Evolutionary conservation across 192 early-diverging fungal species (phyloP).

Genomic region (Chytriomyces sp.): DNA sequence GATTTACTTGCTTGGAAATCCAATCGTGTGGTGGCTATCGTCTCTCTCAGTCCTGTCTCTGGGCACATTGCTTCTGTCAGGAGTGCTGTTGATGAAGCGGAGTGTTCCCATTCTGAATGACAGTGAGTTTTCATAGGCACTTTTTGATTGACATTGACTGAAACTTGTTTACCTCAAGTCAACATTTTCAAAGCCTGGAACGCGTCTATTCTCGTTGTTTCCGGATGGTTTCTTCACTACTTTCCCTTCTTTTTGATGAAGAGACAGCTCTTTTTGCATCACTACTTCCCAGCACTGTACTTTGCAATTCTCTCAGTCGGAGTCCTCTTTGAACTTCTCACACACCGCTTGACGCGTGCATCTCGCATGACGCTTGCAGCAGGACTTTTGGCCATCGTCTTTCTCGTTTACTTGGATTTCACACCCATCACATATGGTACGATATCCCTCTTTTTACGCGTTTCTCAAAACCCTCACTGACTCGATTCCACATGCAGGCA

Average conservation of each 20-base stretch:
- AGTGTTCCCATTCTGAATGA: slow-evolving; percentile 28
- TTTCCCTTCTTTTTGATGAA: slow-evolving; percentile 88
- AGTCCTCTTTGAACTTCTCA: slow-evolving; percentile 74
- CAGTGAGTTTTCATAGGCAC: not conserved
- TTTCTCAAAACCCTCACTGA: not conserved
- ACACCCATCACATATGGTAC: slow-evolving; percentile 87
- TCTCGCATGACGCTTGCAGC: slow-evolving; percentile 52
- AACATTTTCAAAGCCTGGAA: slow-evolving; percentile 26
- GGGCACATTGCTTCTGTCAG: slow-evolving; percentile 26
- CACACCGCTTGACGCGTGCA: slow-evolving; percentile 64
- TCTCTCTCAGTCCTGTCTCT: slow-evolving; percentile 36
- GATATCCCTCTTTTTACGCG: not conserved
- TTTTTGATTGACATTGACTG: not conserved
- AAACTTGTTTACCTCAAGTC: slow-evolving; percentile 1
- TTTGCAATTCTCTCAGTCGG: slow-evolving; percentile 79
- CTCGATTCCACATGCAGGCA: not conserved
- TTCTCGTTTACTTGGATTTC: slow-evolving; percentile 70
- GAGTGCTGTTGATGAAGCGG: slow-evolving; percentile 44
- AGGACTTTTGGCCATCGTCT: slow-evolving; percentile 58
- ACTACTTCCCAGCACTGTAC: slow-evolving; percentile 94
- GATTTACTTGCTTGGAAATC: slow-evolving; percentile 63
- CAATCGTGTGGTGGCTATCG: slow-evolving; percentile 54
- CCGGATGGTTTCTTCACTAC: slow-evolving; percentile 85
- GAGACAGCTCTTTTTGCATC: slow-evolving; percentile 90
- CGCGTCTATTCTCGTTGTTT: slow-evolving; percentile 59